Base-by-base conservation (phyloP, 1,139 yeast genomes). In the Geotrichum histeridarum region DNA sequence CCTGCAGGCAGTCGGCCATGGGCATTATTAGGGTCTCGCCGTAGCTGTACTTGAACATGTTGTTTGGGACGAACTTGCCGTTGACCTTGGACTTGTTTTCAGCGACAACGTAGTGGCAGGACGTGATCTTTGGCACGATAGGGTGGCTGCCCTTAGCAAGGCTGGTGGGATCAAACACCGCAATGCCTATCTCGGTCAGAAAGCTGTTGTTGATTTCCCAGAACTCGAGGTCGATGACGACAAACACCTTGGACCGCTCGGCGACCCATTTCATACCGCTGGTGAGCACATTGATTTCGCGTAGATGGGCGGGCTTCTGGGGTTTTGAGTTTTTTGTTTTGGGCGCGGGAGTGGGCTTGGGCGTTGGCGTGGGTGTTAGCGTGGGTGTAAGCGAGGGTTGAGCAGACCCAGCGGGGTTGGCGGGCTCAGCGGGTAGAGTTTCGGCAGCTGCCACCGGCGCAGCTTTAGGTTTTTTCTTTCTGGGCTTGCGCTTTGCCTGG, bases 131-230 rank as follows among this genome's bases (percentile, higher is more conserved):
- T 1, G 63, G 62, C 9, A 55, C 14, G 14, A 45, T 9, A 30
- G 50, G 48, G 8, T 30, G 17, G 9, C n/a, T n/a, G 35, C 14
- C 32, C 22, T 41, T 32, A 5, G 52, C 39, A 15, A 42, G 30
- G 14, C 30, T 7, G 36, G 49, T 50, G 6, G 93, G 91, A 59
- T 84, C 87, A 64, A 79, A 84, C 5, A 85, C 77, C 2, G 86
- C 75, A 1, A 86, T 69, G 1, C 94, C 94, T 48, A 85, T 77
- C 65, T 86, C 94, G 0, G 88, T 84, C 27, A 85, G 72, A 9
- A 69, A 58, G 15, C 69, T 62, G 7, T 69, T 72, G 56, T 76
- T 67, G 27, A 69, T 63, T 62, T 86, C 94, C 72, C 74, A 83
- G 4, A 85, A 84, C 65, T 86, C 93, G 11, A 84, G 73, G 66